Conservation (phyloP, 1,284 basidiomycete genomes). For the Tilletia walkeri region DNA sequence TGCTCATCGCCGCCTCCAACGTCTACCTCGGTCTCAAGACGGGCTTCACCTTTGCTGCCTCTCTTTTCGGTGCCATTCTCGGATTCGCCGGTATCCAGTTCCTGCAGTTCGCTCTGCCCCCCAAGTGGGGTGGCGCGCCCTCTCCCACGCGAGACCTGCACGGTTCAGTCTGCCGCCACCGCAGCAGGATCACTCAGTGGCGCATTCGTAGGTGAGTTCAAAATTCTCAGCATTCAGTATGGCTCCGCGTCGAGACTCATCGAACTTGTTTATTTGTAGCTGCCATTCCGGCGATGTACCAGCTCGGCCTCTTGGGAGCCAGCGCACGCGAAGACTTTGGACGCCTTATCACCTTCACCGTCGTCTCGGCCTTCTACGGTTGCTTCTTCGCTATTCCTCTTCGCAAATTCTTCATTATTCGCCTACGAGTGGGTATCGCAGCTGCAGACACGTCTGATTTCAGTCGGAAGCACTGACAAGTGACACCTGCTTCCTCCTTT, state of each 20-base stretch:
- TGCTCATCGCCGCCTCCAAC: conserved; percentile 65
- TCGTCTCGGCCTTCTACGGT: conserved; percentile 67
- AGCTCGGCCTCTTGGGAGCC: conserved; percentile 50
- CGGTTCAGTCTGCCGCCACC: conserved; percentile 46
- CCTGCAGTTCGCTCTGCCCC: conserved; percentile 61
- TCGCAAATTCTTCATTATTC: conserved; percentile 67
- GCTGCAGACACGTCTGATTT: too few species aligned
- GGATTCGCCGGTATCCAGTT: conserved; percentile 69
- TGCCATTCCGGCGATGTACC: conserved; percentile 70
- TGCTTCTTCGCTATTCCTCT: conserved; percentile 69
- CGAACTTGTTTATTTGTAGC: conserved; percentile 55
- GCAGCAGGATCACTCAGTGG: conserved; percentile 58
- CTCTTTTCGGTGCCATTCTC: conserved; percentile 67
- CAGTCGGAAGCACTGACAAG: too few species aligned
- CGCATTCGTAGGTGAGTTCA: conserved; percentile 57
- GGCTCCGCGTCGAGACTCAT: too few species aligned
- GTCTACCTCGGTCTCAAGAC: conserved; percentile 71
- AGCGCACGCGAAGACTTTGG: conserved; percentile 39
- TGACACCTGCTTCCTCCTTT: too few species aligned
- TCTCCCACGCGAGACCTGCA: conserved; percentile 69
- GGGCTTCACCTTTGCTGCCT: conserved; percentile 65
- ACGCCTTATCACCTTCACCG: conserved; percentile 62
- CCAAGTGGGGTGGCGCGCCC: conserved; percentile 63
- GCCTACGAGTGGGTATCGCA: conserved; percentile 54
- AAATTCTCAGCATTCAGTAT: too few species aligned